Base-by-base conservation (phyloP, 108 stramenopile genomes). In the Nannochloropsis gaditana region DNA sequence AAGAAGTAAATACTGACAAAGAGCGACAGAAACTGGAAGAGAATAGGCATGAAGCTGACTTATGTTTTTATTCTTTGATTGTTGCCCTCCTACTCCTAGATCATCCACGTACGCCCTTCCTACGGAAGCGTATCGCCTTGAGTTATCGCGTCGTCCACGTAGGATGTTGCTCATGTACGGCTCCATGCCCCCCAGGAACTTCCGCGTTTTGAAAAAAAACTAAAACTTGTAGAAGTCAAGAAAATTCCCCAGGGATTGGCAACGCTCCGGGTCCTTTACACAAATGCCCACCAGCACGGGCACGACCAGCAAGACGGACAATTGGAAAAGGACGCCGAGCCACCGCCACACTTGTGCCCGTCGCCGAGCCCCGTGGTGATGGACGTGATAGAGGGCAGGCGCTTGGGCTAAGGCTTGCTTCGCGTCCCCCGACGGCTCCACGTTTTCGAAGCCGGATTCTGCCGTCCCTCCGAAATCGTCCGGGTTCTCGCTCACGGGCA, bases 401-500 rank as follows among this genome's bases (percentile, higher is more conserved):
- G 59, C 59, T 2, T 73, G 59, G 19, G 59, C 59, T 15, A n/a
- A n/a, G 6, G n/a, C 19, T 15, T 73, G 15, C 59, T 73, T 73
- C 19, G 15, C n/a, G 2, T 73, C 59, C 19, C 15, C 59, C 59
- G 59, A 15, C 15, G 59, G 59, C 59, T 73, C 59, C 59, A 73
- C 59, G n/a, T 73, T 73, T n/a, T 73, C 59, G 59, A 73, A 73
- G 59, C 59, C 59, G n/a, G 59, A 73, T 73, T 73, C 59, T 15
- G 59, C 80, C 41, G 80, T 87, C 41, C 89, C 90, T 42, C 86
- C 89, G 44, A 88, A 91, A 80, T 87, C 45, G 31, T 45, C 31
- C 80, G 87, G 86, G 41, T 88, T 85, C 89, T 91, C 91, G 5
- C 44, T 44, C 44, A 86, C 83, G 45, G 90, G 90, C 43, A 91